Evolutionary conservation across 208 protist genomes (phyloP), one percentile per base, ranked within the genome.

Genomic region (Porcisia hertigi): DNA sequence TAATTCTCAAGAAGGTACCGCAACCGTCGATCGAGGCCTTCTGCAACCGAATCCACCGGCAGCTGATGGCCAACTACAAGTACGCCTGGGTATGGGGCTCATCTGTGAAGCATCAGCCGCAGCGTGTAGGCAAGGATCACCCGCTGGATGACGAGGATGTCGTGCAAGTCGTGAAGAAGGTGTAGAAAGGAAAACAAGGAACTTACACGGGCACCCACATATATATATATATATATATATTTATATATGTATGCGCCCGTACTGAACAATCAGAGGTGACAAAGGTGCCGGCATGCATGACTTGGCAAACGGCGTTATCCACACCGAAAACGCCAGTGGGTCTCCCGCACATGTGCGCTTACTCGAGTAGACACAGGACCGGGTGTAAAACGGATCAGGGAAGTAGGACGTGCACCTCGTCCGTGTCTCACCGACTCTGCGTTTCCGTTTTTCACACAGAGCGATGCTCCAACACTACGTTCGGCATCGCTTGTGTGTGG

Each of bases 101-200:
- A 20, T 99, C 94, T 43, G 99, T 99, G 39, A 99, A 99, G 92
- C 96, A 99, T 76, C 94, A 98, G 79, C 98, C 98, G 45, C 98
- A 99, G 86, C 92, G 89, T 74, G 95, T 98, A 7, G 99, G 99
- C 45, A 99, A 98, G 80, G 97, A 99, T 43, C 99, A 99, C 85
- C 63, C 96, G 47, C 87, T 99, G 6, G 86, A 97, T 2, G 99
- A 99, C 83, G 99, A 99, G 79, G 99, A 99, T 88, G 97, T 99
- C 66, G 92, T 99, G 52, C 98, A 99, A 83, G 97, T 99, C 60
- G 93, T 99, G 36, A 99, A 99, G 86, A 98, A 98, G 88, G 87
- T 98, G 25, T 98, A 90, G 91, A 57, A 60, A 58, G 7, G 47
- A 53, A 11, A 54, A 23, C 3, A 65, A 18, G 1, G 36, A 39